A percentile compares a stretch with the other conserved stretches of the same genome.
phyloP scores from a whole-genome alignment of 2,329 filamentous ascomycete genomes.

The Diaporthe sp. region DNA sequence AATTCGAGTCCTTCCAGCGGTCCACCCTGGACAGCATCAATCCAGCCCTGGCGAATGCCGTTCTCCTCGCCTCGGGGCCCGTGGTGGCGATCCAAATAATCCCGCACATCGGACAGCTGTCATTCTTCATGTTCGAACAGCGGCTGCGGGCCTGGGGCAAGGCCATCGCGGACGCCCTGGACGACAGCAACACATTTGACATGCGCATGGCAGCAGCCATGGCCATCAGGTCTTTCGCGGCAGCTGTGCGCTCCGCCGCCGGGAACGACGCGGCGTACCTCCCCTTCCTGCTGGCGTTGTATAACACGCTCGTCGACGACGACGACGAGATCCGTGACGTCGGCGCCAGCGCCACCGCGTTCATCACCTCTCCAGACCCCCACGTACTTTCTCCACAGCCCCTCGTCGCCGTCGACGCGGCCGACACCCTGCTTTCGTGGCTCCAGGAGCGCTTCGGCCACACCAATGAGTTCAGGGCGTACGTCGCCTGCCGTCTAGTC shows the following conservation, averaged over 20 bases:
- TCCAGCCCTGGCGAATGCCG: slow-evolving; percentile 64
- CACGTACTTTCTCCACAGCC: slow-evolving; percentile 43
- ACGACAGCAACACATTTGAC: slow-evolving; percentile 71
- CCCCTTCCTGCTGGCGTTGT: slow-evolving; percentile 74
- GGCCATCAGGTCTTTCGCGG: slow-evolving; percentile 68
- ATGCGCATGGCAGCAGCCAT: slow-evolving; percentile 72
- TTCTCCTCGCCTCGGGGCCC: slow-evolving; percentile 64
- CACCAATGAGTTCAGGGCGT: slow-evolving; percentile 54
- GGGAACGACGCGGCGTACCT: slow-evolving; percentile 58
- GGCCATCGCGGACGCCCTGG: slow-evolving; percentile 63
- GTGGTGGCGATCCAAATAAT: slow-evolving; percentile 54
- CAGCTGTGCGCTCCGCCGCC: slow-evolving; percentile 46
- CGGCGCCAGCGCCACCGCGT: slow-evolving; percentile 36
- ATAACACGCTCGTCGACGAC: slow-evolving; percentile 87
- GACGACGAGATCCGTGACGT: slow-evolving; percentile 80
- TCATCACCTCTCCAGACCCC: slow-evolving; percentile 1
- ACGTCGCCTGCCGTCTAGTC: slow-evolving; percentile 60
- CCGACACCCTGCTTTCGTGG: slow-evolving; percentile 60
- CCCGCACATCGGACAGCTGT: slow-evolving; percentile 41
- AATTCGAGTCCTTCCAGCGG: slow-evolving; percentile 53
- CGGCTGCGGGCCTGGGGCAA: slow-evolving; percentile 59
- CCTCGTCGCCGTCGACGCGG: slow-evolving; percentile 64
- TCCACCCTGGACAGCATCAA: slow-evolving; percentile 57
- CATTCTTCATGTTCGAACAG: slow-evolving; percentile 40
- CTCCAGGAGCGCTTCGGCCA: slow-evolving; percentile 55